Percentiles rank a stretch among this genome's conserved stretches.
phyloP scores from a whole-genome alignment of 805 yeast species.

The Candida nemodendra region DNA sequence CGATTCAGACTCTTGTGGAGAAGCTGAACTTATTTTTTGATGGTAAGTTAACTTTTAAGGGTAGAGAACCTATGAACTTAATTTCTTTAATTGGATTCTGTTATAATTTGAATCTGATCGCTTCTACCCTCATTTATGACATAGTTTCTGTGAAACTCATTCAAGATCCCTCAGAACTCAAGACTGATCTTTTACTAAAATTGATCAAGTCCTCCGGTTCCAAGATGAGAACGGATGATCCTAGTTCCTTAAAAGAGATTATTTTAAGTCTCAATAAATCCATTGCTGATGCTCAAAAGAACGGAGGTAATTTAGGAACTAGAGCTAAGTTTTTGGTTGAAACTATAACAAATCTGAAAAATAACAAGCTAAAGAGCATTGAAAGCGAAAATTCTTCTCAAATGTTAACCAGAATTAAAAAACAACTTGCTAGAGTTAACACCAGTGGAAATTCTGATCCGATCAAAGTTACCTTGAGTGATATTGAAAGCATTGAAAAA shows the following conservation, averaged over 20 bases:
- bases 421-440: conserved; percentile 54
- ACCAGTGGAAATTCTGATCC: conserved; percentile 61
- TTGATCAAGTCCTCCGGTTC: conserved; percentile 76
- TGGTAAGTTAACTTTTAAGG: conserved; percentile 22
- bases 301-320: conserved; percentile 40
- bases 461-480: conserved; percentile 77
- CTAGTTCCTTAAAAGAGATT: conserved; percentile 78
- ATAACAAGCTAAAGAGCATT: conserved; percentile 65
- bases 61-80: conserved; percentile 48
- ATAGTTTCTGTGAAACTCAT: conserved; percentile 47
- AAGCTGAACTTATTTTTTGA: conserved; percentile 48
- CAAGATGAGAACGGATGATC: conserved; percentile 87
- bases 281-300: conserved; percentile 36
- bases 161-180: conserved; percentile 54
- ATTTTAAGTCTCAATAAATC: conserved; percentile 55
- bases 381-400: conserved; percentile 53
- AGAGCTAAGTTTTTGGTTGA: conserved; percentile 84
- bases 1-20: conserved; percentile 79
- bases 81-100: conserved; percentile 73
- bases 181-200: conserved; percentile 74
- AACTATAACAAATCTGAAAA: conserved; percentile 79
- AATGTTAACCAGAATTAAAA: conserved; percentile 58
- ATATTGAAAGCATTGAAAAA: conserved; percentile 70
- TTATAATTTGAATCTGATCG: conserved; percentile 74
- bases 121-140: conserved; percentile 76